Evolutionary conservation across 345 rosid species (phyloP), one percentile per base, ranked within the genome.

Genomic region (Luvunga scandens): DNA sequence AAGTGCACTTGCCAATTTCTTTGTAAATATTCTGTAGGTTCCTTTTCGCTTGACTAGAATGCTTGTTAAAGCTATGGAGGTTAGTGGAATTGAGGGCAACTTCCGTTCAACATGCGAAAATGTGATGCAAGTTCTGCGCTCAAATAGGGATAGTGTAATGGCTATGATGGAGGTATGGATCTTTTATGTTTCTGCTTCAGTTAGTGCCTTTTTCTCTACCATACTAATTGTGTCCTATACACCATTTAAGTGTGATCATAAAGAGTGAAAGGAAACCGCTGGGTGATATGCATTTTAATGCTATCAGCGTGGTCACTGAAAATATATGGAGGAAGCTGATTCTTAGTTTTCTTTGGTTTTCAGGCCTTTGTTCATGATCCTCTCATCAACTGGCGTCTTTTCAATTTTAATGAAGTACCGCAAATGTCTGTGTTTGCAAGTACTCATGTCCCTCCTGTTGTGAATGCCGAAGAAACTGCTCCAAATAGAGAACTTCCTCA

Each of bases 61-160:
- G 99, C 98, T 96, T 80, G 97, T 94, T 75, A 96, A 93, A 86
- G 99, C 99, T 70, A 95, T 95, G 99, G 99, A 95, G 86, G 97
- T 96, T 64, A 91, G 99, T 82, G 98, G 99, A 72, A 89, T 96
- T 24, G 99, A 96, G 84, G 98, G 99, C 68, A 96, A 93, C 76
- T 96, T 96, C 81, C 97, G 94, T 18, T 89, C 90, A 55, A 96
- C 98, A 2, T 94, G 99, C 34, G 99, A 96, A 89, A 92, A 94
- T 78, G 99, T 94, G 73, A 92, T 91, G 98, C 97, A 91, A 88
- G 99, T 92, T 79, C 95, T 96, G 59, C 91, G 98, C 66, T 83
- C 98, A 63, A 90, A 96, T 78, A 91, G 82, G 84, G 98, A 96
- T 67, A 91, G 99, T 79, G 98, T 94, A 69, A 94, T 91, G 99